Evolutionary conservation across 2,329 filamentous ascomycete genomes (phyloP).

Genomic region (Diplocarpon mali): DNA sequence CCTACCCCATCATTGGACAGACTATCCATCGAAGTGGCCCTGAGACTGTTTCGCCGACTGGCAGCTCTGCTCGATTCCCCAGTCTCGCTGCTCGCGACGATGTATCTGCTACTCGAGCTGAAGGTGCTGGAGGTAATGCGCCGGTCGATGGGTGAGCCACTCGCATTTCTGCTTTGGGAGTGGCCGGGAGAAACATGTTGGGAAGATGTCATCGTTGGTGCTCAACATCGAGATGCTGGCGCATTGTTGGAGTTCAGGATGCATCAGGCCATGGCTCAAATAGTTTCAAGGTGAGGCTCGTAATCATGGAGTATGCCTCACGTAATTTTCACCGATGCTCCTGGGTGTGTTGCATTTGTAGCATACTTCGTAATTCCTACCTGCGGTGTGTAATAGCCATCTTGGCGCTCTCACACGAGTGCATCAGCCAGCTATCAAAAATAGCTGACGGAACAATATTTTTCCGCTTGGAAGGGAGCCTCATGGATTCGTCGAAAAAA

Average conservation of each 20-base stretch:
- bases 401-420: no score
- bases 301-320: no score
- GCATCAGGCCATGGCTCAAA: conserved; percentile 9
- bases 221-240: conserved; percentile 7
- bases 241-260: conserved; percentile 7
- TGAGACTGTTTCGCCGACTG: conserved; percentile 22
- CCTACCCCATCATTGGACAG: conserved; percentile 1
- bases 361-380: no score
- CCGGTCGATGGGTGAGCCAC: conserved; percentile 14
- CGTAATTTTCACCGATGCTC: no score
- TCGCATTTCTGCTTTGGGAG: conserved; percentile 17
- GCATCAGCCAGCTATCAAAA: no score
- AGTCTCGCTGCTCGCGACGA: conserved; percentile 32
- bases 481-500: no score
- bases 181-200: conserved; percentile 9
- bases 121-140: conserved; percentile 17
- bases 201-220: conserved; percentile 19
- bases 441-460: no score
- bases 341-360: no score
- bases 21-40: conserved; percentile 5
- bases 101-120: conserved; percentile 22
- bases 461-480: no score
- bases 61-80: conserved; percentile 35
- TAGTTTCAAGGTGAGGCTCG: background rate
- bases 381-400: no score